Percentiles rank a stretch among this genome's conserved stretches.
These are phyloP conservation scores for Mycena maculata DNA, from an alignment of 768 basidiomycete genomes.

Conservation along the genomic window DNA sequence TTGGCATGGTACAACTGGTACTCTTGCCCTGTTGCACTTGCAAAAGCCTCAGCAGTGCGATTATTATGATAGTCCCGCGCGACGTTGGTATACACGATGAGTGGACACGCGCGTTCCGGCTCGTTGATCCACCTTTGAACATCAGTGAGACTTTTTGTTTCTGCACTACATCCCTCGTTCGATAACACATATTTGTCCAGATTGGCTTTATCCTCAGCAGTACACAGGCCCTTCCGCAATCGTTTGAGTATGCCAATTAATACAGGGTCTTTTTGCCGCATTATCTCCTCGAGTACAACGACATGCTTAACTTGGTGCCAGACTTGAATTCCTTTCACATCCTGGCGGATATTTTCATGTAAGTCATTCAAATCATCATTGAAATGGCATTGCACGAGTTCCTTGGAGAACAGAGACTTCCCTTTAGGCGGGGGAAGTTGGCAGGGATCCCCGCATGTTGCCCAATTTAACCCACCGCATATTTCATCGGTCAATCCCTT, in stretches of 20 bases:
- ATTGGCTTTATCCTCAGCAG: slow-evolving; percentile 1
- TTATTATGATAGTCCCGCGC: slow-evolving; percentile 18
- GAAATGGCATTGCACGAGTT: slow-evolving; percentile 3
- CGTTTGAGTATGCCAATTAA: slow-evolving; percentile 13
- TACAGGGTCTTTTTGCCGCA: slow-evolving; percentile 33
- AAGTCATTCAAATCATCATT: slow-evolving; percentile 20
- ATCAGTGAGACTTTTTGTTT: slow-evolving; percentile 8
- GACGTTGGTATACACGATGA: slow-evolving; percentile 13
- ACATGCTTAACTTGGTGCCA: slow-evolving; percentile 25
- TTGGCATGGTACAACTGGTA: slow-evolving; percentile 21
- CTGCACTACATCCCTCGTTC: neutral
- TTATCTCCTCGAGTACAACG: slow-evolving; percentile 30
- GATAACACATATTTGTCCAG: slow-evolving; percentile 23
- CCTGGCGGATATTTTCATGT: slow-evolving; percentile 4
- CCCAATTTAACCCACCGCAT: slow-evolving; percentile 16
- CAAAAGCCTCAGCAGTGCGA: slow-evolving; percentile 20
- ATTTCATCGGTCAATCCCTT: slow-evolving; percentile 18
- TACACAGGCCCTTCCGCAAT: slow-evolving; percentile 1
- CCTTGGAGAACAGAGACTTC: slow-evolving; percentile 1
- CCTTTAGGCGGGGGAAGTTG: slow-evolving; percentile 22
- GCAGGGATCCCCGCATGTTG: slow-evolving; percentile 19
- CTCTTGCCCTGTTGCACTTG: slow-evolving; percentile 14
- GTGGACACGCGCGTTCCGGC: slow-evolving; percentile 6
- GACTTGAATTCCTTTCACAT: no score
- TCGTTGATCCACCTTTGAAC: slow-evolving; percentile 16